Base-by-base conservation (phyloP, 2,329 filamentous ascomycete species). In the Talaromyces sp. region DNA sequence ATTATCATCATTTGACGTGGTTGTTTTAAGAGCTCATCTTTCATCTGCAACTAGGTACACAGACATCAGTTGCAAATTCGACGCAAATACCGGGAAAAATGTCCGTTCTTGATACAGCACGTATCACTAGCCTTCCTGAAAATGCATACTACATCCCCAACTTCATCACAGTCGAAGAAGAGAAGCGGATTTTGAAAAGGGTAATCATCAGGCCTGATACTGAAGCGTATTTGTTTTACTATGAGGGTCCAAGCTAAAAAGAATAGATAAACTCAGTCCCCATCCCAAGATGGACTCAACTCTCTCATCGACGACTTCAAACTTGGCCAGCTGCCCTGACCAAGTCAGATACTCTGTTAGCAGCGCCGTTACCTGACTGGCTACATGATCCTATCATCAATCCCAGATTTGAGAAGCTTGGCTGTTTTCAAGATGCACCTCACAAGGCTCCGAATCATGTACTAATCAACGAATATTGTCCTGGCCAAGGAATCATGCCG, bases 401-500 rank as follows among this genome's bases (percentile, higher is more conserved):
- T 50, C 77, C 86, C 3, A 89, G 86, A 41, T 79, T 84, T 52
- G 68, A 79, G 25, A 68, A 72, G 1, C 71, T 85, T 0, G 78
- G 78, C 3, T 78, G 89, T 13, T 90, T 89, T 72, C 67, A 75
- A 2, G 74, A 82, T 22, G 91, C 93, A 60, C 91, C 91, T 5
- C 93, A 98, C 73, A 72, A 81, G 19, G 83, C 82, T 3, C 92
- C 94, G 2, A 99, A 98, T 72, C 95, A 98, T 78, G 92, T 96
- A 54, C 83, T 98, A 43, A 88, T 98, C 70, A 99, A 99, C 73
- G 93, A 97, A 76, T 99, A 98, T 76, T 84, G 84, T 1, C 87
- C 91, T 0, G 92, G 91, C 1, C 87, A 97, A 68, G 94, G 94
- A n/a, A 98, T 98, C 69, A 96, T 97, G 91, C 89, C 93, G 56